Evolutionary conservation across 768 basidiomycete species (phyloP).

Genomic region (Amanita muscaria): DNA sequence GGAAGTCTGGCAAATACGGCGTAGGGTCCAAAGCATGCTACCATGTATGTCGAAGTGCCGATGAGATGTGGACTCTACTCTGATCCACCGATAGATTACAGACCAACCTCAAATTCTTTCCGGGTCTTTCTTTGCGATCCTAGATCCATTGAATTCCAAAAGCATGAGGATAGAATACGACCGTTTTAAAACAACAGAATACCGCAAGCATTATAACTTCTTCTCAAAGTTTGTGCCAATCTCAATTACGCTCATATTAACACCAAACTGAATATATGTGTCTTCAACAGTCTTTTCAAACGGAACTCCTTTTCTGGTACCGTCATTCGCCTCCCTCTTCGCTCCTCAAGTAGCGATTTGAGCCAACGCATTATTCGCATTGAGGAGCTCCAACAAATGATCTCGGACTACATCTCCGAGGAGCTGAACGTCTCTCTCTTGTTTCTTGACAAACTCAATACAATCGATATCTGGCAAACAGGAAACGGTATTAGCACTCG

Average conservation of each 20-base stretch:
- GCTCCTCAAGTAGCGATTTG: slow-evolving; percentile 24
- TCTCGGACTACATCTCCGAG: slow-evolving; percentile 30
- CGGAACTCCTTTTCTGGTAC: slow-evolving; percentile 27
- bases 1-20: slow-evolving; percentile 46
- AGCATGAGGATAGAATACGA: slow-evolving; percentile 24
- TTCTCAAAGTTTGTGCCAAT: too few relatives aligned
- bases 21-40: slow-evolving; percentile 44
- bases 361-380: slow-evolving; percentile 24
- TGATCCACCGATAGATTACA: slow-evolving; percentile 27
- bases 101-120: slow-evolving; percentile 44
- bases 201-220: slow-evolving; percentile 23
- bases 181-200: slow-evolving; percentile 20
- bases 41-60: slow-evolving; percentile 27
- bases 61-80: not conserved
- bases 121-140: slow-evolving; percentile 26
- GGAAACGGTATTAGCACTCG: slow-evolving; percentile 16
- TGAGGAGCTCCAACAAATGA: slow-evolving; percentile 28
- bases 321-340: slow-evolving; percentile 40
- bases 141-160: slow-evolving; percentile 33
- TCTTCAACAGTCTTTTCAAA: slow-evolving; percentile 10
- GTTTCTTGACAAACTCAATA: slow-evolving; percentile 31
- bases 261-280: too few relatives aligned
- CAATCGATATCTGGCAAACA: slow-evolving; percentile 34
- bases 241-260: too few relatives aligned
- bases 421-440: slow-evolving; percentile 33